phyloP scores from a whole-genome alignment of 169 alveolate species.

The Cryptosporidium felis region DNA sequence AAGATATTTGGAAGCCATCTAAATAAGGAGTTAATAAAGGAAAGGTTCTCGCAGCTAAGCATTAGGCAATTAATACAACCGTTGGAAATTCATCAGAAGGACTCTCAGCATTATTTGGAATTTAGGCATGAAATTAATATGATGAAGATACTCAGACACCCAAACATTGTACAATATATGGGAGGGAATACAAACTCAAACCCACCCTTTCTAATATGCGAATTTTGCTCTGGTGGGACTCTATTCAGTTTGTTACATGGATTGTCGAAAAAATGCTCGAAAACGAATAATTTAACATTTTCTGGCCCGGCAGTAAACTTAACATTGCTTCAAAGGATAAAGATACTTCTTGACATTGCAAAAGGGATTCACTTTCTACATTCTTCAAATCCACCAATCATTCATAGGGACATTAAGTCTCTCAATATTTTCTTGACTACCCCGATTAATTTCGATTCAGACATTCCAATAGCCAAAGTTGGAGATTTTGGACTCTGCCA shows the following conservation, averaged over 20 bases:
- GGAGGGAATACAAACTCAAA: slow-evolving; percentile 84
- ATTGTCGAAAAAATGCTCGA: slow-evolving; percentile 13
- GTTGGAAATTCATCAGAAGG: slow-evolving; percentile 1
- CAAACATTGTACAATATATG: slow-evolving; percentile 84
- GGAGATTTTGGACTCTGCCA: slow-evolving; percentile 65
- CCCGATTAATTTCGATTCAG: slow-evolving; percentile 64
- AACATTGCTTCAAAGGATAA: slow-evolving; percentile 79
- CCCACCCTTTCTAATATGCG: slow-evolving; percentile 68
- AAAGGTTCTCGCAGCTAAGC: not conserved
- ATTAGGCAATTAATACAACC: not conserved
- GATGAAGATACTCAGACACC: slow-evolving; percentile 84
- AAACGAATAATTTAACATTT: not conserved
- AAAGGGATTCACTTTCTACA: slow-evolving; percentile 87
- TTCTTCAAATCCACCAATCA: slow-evolving; percentile 82
- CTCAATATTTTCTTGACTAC: slow-evolving; percentile 81
- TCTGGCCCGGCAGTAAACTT: slow-evolving; percentile 55
- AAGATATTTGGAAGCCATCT: slow-evolving; percentile 76
- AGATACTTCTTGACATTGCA: slow-evolving; percentile 84
- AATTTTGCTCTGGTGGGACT: slow-evolving; percentile 71
- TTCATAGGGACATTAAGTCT: slow-evolving; percentile 91
- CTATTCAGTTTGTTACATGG: slow-evolving; percentile 54
- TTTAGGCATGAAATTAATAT: slow-evolving; percentile 83
- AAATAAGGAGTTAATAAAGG: slow-evolving; percentile 72
- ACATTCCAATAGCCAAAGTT: slow-evolving; percentile 49
- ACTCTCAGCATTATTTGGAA: slow-evolving; percentile 78